Conservation (phyloP, 163 green algal species). For the Coccomyxa subellipsoidea region DNA sequence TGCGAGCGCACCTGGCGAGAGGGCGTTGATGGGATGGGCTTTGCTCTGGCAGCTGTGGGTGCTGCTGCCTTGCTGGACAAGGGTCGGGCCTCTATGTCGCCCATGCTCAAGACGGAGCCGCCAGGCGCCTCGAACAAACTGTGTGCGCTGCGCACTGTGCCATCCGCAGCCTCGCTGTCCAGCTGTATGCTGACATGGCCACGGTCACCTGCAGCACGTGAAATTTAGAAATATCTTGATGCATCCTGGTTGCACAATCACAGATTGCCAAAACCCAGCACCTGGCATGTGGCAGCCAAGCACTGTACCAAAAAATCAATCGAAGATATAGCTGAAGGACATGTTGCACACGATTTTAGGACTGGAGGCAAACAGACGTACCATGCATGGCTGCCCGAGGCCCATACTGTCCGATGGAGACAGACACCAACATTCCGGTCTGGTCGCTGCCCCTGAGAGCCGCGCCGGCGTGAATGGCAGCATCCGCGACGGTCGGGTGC, state of each 20-base stretch:
- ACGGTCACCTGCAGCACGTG: not conserved
- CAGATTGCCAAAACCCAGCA: not conserved
- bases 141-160: constrained; percentile 12
- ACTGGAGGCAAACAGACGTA: too few relatives aligned
- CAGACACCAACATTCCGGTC: not conserved
- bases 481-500: constrained; percentile 57
- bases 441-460: not conserved
- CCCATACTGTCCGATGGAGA: not conserved
- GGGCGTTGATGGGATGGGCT: too few relatives aligned
- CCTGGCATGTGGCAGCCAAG: too few relatives aligned
- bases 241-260: not conserved
- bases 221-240: not conserved
- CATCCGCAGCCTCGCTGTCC: not conserved
- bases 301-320: too few relatives aligned
- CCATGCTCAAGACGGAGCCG: not conserved
- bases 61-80: not conserved
- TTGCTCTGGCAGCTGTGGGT: not conserved
- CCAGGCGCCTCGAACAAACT: not conserved
- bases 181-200: not conserved
- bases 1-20: too few relatives aligned
- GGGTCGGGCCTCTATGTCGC: not conserved
- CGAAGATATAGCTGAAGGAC: too few relatives aligned
- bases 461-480: constrained; percentile 48
- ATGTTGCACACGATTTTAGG: too few relatives aligned
- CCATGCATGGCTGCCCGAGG: not conserved